Conservation (phyloP, 768 basidiomycete species). For the Leccinum rimulosum region DNA sequence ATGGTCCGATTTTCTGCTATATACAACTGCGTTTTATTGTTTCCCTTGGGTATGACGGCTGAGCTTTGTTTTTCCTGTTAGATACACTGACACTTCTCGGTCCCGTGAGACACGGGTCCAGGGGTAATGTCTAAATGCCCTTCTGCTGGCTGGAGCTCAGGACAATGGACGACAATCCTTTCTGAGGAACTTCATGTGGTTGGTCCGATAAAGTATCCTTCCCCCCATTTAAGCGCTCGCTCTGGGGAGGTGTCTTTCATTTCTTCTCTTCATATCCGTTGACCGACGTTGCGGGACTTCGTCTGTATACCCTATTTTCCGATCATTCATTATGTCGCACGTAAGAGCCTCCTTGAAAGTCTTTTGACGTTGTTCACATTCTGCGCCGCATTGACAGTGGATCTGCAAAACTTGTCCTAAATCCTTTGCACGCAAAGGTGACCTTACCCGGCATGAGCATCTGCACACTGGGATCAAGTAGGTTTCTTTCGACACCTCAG, state of each 20-base stretch:
- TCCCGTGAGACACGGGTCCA: slow-evolving; percentile 5
- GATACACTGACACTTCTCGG: slow-evolving; percentile 8
- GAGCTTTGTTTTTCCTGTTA: slow-evolving; percentile 25
- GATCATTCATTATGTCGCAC: slow-evolving; percentile 11
- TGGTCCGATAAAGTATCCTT: slow-evolving; percentile 10
- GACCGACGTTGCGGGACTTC: slow-evolving; percentile 46
- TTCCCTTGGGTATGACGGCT: neutral
- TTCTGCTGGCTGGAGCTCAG: neutral
- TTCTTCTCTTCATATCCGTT: slow-evolving; percentile 13
- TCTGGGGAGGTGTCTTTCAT: slow-evolving; percentile 2
- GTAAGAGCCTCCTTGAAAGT: slow-evolving; percentile 8
- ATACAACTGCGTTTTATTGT: slow-evolving; percentile 24
- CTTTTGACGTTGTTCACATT: neutral
- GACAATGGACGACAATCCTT: slow-evolving; percentile 24
- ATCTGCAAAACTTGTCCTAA: slow-evolving; percentile 46
- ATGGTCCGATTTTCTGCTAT: slow-evolving; percentile 4
- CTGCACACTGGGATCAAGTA: slow-evolving; percentile 54
- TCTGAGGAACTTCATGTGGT: slow-evolving; percentile 8
- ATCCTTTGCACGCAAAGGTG: slow-evolving; percentile 54
- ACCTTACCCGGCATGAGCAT: slow-evolving; percentile 54
- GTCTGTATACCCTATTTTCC: slow-evolving; percentile 30
- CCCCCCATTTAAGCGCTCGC: slow-evolving; percentile 20
- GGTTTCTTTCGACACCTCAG: slow-evolving; percentile 4
- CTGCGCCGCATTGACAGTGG: slow-evolving; percentile 27
- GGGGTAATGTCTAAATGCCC: slow-evolving; percentile 4